Conservation (phyloP, 164 flowering plant genomes). For the Kingdonia uniflora region DNA sequence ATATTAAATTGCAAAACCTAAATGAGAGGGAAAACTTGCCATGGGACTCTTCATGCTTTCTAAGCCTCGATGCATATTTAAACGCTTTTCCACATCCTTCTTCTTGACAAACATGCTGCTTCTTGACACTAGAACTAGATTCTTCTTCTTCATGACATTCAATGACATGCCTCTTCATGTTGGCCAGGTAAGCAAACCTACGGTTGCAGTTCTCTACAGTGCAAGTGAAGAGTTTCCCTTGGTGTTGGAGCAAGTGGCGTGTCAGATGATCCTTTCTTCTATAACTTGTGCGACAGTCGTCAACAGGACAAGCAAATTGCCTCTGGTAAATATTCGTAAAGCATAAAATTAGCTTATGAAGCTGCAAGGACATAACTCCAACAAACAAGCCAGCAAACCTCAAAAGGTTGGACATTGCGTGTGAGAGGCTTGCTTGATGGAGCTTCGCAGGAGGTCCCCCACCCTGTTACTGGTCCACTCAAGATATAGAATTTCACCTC, state of each 20-base stretch:
- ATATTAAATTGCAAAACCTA: neutral
- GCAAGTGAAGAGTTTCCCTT: slow-evolving; percentile 63
- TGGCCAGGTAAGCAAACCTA: slow-evolving; percentile 43
- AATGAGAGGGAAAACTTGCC: slow-evolving; percentile 28
- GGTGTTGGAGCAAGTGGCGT: slow-evolving; percentile 59
- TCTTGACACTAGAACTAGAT: slow-evolving; percentile 12
- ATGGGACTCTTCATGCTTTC: slow-evolving; percentile 72
- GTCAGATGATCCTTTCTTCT: slow-evolving; percentile 81
- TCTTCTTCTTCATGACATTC: slow-evolving; percentile 43
- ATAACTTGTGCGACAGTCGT: slow-evolving; percentile 61
- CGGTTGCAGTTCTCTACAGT: slow-evolving; percentile 43
- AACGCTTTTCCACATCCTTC: slow-evolving; percentile 73
- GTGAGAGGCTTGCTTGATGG: slow-evolving; percentile 81
- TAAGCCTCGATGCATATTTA: slow-evolving; percentile 46
- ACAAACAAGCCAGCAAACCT: slow-evolving; percentile 37
- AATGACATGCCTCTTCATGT: slow-evolving; percentile 57
- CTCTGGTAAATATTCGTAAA: slow-evolving; percentile 38
- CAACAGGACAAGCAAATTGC: slow-evolving; percentile 58
- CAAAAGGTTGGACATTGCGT: slow-evolving; percentile 24
- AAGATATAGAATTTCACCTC: slow-evolving; percentile 42
- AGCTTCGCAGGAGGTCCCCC: slow-evolving; percentile 99
- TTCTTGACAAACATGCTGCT: slow-evolving; percentile 50
- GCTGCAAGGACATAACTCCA: no score
- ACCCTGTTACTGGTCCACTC: slow-evolving; percentile 95
- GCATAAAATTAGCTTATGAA: neutral